Base-by-base conservation (phyloP, 2,329 filamentous ascomycete species). In the Phaeosphaeria sp. region DNA sequence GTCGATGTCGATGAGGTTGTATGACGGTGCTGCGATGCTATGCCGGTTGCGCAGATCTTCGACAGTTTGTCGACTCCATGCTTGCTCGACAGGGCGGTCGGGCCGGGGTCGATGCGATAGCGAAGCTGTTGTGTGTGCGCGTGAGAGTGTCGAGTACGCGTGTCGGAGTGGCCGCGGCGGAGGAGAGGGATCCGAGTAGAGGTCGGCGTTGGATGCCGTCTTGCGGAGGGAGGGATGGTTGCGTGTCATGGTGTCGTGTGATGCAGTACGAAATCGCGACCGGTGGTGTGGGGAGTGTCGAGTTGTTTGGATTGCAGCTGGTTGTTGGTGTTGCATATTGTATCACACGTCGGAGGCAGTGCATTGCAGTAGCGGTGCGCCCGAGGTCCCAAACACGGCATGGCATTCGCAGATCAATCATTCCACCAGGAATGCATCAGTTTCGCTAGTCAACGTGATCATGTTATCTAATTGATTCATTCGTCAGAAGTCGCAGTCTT, bases 201-300 rank as follows among this genome's bases (percentile, higher is more conserved):
- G 74, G 61, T 77, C 74, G 49, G 74, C 74, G 40, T 68, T 76
- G 8, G 75, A 77, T 11, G 71, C 68, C 6, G 71, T 67, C 53
- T 76, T 77, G 55, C 75, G 73, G 30, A 77, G 71, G 17, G 60
- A 56, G n/a, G 75, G 75, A 22, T 72, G 67, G 36, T 76, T 78
- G 59, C 69, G 76, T 9, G 76, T 78, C 76, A 78, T 68, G 18
- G 33, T 15, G 46, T 30, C 18, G 48, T 21, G 53, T 15, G 21
- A 17, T 2, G 21, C 18, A 27, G 36, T n/a, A n/a, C n/a, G n/a
- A n/a, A n/a, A n/a, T n/a, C n/a, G n/a, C n/a, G n/a, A n/a, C n/a
- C n/a, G n/a, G n/a, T n/a, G n/a, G n/a, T n/a, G n/a, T 17, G 30
- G 11, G 6, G 13, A 36, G 30, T 36, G 30, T 36, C 30, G 13